Evolutionary conservation across 352 stramenopile genomes (phyloP), one percentile per base, ranked within the genome.

Genomic region (Pythium brassicae): DNA sequence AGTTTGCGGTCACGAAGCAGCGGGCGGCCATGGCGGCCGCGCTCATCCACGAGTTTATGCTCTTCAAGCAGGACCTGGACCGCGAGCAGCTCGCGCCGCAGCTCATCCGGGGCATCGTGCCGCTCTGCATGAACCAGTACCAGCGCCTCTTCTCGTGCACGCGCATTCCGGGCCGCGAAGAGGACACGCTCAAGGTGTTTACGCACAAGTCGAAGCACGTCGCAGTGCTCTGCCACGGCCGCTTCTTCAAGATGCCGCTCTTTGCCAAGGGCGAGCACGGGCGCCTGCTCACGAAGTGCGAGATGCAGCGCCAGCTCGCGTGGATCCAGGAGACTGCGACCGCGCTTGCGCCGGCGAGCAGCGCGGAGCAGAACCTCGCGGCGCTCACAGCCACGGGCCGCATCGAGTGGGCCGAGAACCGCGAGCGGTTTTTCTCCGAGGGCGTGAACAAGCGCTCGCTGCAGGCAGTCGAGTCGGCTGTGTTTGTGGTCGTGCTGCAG

Each of bases 101-200:
- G 65, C 74, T 91, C 42, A 89, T 97, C 25, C 79, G 83, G 23
- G 83, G 84, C 50, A 78, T 94, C 40, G 86, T 96, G 37, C 89
- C 89, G 42, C 75, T 96, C 11, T 97, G 89, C 67, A 97, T 97
- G 89, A 78, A 61, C 55, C 89, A 97, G 69, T 97, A 96, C 67
- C 65, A 88, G 48, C 83, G 88, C 32, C 94, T 96, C 50, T 97
- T 97, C 56, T 84, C 72, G 37, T 96, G 86, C 59, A 96, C 84
- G 50, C 84, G 89, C n/a, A 78, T 96, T 32, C 89, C 89, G 0
- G 87, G 88, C 19, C 82, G 84, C 22, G 88, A 97, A 48, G 73
- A 78, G n/a, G 88, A 97, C 62, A 62, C 68, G 25, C 66, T 97
- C 10, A 87, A 94, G 61, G 53, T 89, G 40, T 94, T 76, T 56